These are phyloP conservation scores for Suhomyces sp. DNA, from an alignment of 805 yeast genomes.

Conservation along the genomic window DNA sequence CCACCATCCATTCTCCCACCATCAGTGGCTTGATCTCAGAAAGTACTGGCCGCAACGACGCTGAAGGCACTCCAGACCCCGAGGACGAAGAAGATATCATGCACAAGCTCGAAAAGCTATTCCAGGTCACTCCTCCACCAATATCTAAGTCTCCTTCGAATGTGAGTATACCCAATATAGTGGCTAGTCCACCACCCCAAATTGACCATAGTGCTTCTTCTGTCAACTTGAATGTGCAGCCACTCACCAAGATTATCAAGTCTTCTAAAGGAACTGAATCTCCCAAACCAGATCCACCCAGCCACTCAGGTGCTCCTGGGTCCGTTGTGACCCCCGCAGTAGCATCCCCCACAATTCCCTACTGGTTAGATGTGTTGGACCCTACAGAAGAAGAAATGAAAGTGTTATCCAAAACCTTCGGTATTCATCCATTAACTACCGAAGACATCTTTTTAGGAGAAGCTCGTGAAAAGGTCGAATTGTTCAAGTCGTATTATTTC, in stretches of 20 bases:
- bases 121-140: slow-evolving; percentile 21
- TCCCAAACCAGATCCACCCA: slow-evolving; percentile 4
- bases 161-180: slow-evolving; percentile 5
- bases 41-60: background rate
- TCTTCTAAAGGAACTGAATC: slow-evolving; percentile 1
- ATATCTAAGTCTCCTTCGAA: slow-evolving; percentile 9
- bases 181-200: slow-evolving; percentile 1
- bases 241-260: slow-evolving; percentile 4
- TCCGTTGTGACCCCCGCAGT: slow-evolving; percentile 10
- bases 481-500: slow-evolving; percentile 86
- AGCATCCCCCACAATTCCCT: slow-evolving; percentile 24
- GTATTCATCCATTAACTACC: slow-evolving; percentile 93
- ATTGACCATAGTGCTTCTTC: background rate
- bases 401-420: slow-evolving; percentile 82
- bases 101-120: slow-evolving; percentile 19
- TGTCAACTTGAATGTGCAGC: background rate
- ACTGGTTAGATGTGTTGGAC: slow-evolving; percentile 86
- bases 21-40: slow-evolving; percentile 63
- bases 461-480: slow-evolving; percentile 91
- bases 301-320: slow-evolving; percentile 5
- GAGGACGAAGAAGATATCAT: slow-evolving; percentile 5
- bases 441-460: slow-evolving; percentile 94
- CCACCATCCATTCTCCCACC: slow-evolving; percentile 88
- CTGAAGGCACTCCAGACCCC: background rate
- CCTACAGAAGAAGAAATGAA: slow-evolving; percentile 98